Evolutionary conservation across 2,329 filamentous ascomycete genomes (phyloP).

Genomic region (Clonostachys solani): DNA sequence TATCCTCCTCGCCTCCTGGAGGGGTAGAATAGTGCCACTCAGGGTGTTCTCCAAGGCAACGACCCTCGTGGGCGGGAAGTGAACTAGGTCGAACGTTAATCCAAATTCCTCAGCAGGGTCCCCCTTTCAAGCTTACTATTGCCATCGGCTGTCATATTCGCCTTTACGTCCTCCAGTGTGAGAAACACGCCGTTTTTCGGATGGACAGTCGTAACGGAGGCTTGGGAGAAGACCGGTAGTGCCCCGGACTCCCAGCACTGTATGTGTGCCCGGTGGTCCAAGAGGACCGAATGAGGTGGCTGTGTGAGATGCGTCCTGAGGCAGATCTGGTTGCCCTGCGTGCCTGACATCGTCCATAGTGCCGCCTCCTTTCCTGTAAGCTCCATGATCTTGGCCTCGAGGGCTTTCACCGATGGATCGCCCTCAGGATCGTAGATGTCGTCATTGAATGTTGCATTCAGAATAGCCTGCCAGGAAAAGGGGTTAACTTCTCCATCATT

Average conservation of each 20-base stretch:
- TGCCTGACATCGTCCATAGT: constrained; percentile 16
- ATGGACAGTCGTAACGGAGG: constrained; percentile 58
- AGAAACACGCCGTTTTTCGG: constrained; percentile 68
- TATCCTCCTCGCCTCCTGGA: constrained; percentile 64
- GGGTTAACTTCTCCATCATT: not conserved
- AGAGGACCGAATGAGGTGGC: constrained; percentile 16
- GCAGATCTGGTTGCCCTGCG: constrained; percentile 18
- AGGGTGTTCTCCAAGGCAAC: constrained; percentile 81
- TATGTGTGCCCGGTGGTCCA: constrained; percentile 71
- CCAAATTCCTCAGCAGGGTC: constrained; percentile 32
- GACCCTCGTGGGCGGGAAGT: constrained; percentile 71
- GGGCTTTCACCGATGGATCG: constrained; percentile 15
- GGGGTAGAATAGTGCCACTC: constrained; percentile 69
- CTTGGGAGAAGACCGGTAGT: constrained; percentile 64
- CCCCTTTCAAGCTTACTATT: constrained; percentile 10
- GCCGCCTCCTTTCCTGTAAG: constrained; percentile 18
- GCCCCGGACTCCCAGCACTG: constrained; percentile 59
- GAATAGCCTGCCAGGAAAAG: constrained; percentile 8
- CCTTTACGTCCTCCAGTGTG: constrained; percentile 67
- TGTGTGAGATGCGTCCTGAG: constrained; percentile 17
- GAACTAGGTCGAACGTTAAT: constrained; percentile 56
- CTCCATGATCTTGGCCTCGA: constrained; percentile 11
- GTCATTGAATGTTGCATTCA: constrained; percentile 17
- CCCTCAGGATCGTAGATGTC: constrained; percentile 18
- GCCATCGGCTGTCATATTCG: constrained; percentile 15